Evolutionary conservation across 139 green algal species (phyloP), one percentile per base, ranked within the genome.

Genomic region (Volvox africanus): DNA sequence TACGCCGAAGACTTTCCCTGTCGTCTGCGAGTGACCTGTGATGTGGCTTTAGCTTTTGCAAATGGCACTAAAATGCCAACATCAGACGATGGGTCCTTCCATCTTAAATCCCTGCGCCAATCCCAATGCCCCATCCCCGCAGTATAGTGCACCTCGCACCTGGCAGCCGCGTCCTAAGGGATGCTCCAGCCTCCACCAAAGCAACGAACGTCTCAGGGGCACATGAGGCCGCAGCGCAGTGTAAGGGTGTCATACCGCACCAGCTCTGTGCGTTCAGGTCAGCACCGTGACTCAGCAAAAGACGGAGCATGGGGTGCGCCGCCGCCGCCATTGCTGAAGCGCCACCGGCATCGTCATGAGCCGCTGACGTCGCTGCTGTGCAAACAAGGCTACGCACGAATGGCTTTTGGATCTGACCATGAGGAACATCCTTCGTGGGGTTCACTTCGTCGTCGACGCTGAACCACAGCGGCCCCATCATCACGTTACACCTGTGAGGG

Each of bases 221-320:
- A 33, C 82, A 88, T 22, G 33, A 44, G 21, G 82, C 82, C 21
- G 82, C 82, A 13, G 82, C 82, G 35, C 32, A 80, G 61, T 88
- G 82, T 67, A 79, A 11, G 35, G 82, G 82, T 30, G 22, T 35
- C 65, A 88, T 44, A 1, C 82, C 82, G 17, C 17, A 35, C 82
- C 82, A 88, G 82, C 82, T 77, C 18, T 1, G 13, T 12, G 65
- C 65, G 22, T 16, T 32, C 18, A 35, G 11, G 33, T 79, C 82
- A 32, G 65, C 20, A 28, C 82, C 82, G 21, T 62, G 65, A 22
- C 65, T 36, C 82, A 88, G 82, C 82, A 88, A 67, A 61, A 88
- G 82, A 19, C 82, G 82, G 11, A 88, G 82, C 82, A 88, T 88
- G 33, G 82, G 82, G 0, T 65, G 62, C 22, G 82, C 82, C 21